Base-by-base conservation (phyloP, 306 rosid species). In the Prunus fruticosa region DNA sequence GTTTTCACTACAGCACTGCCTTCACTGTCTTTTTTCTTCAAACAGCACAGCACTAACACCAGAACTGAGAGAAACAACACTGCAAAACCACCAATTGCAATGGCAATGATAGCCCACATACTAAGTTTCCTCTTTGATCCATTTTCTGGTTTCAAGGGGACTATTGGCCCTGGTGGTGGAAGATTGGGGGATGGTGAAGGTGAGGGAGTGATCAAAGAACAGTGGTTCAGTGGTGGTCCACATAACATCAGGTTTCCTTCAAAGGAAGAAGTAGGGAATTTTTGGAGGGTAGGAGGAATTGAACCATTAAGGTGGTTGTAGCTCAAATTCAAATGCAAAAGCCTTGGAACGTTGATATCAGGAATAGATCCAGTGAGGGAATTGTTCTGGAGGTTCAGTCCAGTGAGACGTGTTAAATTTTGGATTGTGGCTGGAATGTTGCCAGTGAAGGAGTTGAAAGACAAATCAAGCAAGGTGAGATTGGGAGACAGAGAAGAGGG, bases 381-480 rank as follows among this genome's bases (percentile, higher is more conserved):
- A 81, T 93, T 93, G 74, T 91, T 87, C 68, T 84, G 90, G 57
- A 93, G 92, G 79, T 82, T 64, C 22, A 93, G 76, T 54, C 85
- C 80, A 60, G 61, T 79, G 57, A 93, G 92, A 45, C 61, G 78
- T 3, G 88, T 80, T 78, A 88, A 80, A 76, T 83, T 91, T 65
- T 75, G 86, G 73, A 91, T 34, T 22, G 69, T 23, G 16, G 72
- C 19, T 50, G 98, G 93, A 79, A 93, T 89, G 60, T 78, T 38
- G 45, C 98, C 97, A 0, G 85, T 89, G 74, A 93, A 83, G 53
- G 82, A 84, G 88, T 93, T 93, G 79, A 78, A 70, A n/a, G 98
- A 91, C 72, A 93, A 77, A 83, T 93, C 97, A 62, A 93, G 93
- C 63, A 86, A 51, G 27, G 69, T 54, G 83, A 93, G 93, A 6